phyloP scores from a whole-genome alignment of 164 flowering plant genomes.

The Magnolia officinalis region DNA sequence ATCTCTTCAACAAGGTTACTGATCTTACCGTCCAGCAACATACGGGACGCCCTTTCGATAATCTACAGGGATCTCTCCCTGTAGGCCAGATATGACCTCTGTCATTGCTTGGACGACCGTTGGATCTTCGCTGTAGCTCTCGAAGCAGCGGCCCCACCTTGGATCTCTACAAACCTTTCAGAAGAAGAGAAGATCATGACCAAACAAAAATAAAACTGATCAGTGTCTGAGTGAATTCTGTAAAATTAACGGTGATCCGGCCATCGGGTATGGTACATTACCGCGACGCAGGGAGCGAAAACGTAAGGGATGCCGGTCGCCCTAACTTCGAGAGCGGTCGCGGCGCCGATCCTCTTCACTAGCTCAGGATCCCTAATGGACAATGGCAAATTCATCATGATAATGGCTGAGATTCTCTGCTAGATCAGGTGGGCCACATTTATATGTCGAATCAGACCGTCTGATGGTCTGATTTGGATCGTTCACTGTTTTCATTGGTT shows the following conservation, averaged over 20 bases:
- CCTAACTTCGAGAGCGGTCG: slow-evolving; percentile 70
- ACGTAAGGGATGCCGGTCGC: slow-evolving; percentile 71
- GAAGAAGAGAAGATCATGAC: not conserved
- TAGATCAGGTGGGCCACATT: too few relatives aligned
- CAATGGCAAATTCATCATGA: not conserved
- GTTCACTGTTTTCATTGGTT: too few relatives aligned
- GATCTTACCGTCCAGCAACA: slow-evolving; percentile 55
- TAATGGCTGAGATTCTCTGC: not conserved
- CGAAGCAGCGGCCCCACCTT: slow-evolving; percentile 77
- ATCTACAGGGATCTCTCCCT: slow-evolving; percentile 52
- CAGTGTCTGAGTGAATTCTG: not conserved
- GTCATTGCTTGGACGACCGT: slow-evolving; percentile 61
- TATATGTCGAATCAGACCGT: too few relatives aligned
- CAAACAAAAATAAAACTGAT: not conserved
- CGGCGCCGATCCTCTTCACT: slow-evolving; percentile 54
- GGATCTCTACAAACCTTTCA: slow-evolving; percentile 72
- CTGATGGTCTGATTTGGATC: too few relatives aligned
- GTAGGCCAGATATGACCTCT: slow-evolving; percentile 59
- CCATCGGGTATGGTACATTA: slow-evolving; percentile 14
- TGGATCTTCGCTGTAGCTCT: slow-evolving; percentile 71
- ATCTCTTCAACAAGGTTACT: too few relatives aligned
- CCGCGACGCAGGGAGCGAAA: slow-evolving; percentile 80
- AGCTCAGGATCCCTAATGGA: slow-evolving; percentile 52
- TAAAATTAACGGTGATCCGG: not conserved
- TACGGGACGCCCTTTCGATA: slow-evolving; percentile 25